phyloP scores from a whole-genome alignment of 75 land plant genomes.

The Azolla pinnata region DNA sequence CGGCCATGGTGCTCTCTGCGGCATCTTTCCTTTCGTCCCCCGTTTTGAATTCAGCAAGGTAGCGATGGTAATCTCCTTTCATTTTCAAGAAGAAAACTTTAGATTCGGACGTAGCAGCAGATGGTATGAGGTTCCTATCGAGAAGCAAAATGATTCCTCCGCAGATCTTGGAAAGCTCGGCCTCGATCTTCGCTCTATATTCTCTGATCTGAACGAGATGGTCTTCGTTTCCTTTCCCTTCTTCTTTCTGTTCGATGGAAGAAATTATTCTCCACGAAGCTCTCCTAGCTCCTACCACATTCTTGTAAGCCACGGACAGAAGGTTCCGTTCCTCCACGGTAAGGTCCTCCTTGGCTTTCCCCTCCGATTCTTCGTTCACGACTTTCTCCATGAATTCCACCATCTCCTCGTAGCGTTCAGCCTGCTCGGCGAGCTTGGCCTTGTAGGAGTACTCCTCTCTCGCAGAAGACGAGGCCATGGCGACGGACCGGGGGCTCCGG shows the following conservation, averaged over 20 bases:
- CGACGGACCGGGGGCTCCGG: too few relatives aligned
- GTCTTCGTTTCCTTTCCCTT: conserved; percentile 57
- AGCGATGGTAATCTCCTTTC: conserved; percentile 78
- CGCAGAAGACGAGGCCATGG: too few relatives aligned
- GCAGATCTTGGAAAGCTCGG: conserved; percentile 69
- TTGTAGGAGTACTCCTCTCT: conserved; percentile 63
- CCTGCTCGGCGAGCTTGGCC: conserved; percentile 84
- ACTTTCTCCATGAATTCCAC: conserved; percentile 78
- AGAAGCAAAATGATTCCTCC: conserved; percentile 46
- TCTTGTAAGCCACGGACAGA: conserved; percentile 77
- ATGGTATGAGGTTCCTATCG: conserved; percentile 50
- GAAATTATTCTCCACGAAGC: conserved; percentile 81
- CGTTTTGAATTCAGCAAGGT: conserved; percentile 56
- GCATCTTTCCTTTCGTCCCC: conserved; percentile 66
- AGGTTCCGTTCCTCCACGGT: conserved; percentile 70
- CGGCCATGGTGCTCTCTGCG: conserved; percentile 56
- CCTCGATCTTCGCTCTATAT: conserved; percentile 53
- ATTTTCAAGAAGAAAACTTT: conserved; percentile 80
- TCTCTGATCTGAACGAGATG: conserved; percentile 48
- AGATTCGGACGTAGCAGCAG: conserved; percentile 51
- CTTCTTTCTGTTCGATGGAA: conserved; percentile 83
- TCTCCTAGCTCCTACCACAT: conserved; percentile 61
- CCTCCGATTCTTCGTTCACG: too few relatives aligned
- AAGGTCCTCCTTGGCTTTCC: conserved; percentile 50
- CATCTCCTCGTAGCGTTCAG: conserved; percentile 83